phyloP scores from a whole-genome alignment of 2,329 filamentous ascomycete species.

The Colletotrichum neosansevieriae region DNA sequence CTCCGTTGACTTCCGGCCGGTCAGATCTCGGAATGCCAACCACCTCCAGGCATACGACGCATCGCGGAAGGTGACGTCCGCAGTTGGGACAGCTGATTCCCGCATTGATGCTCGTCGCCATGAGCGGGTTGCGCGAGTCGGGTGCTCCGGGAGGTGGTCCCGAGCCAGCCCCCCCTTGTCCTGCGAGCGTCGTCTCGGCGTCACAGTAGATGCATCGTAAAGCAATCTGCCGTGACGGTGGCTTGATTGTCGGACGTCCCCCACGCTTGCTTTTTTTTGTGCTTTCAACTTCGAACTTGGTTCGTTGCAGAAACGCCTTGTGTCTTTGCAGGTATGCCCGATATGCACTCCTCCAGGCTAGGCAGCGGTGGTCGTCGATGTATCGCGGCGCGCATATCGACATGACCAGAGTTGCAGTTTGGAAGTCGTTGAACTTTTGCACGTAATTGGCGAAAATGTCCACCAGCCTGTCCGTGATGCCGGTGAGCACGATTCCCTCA shows the following conservation, averaged over 20 bases:
- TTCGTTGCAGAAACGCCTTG: constrained; percentile 79
- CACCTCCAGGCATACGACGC: constrained; percentile 75
- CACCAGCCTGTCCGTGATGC: constrained; percentile 78
- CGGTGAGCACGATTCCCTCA: constrained; percentile 82
- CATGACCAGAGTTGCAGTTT: constrained; percentile 81
- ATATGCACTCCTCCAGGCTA: constrained; percentile 79
- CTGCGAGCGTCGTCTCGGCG: constrained; percentile 60
- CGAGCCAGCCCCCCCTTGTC: constrained; percentile 35
- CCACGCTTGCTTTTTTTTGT: constrained; percentile 76
- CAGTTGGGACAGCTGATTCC: constrained; percentile 76
- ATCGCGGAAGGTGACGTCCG: constrained; percentile 74
- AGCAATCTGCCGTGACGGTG: constrained; percentile 76
- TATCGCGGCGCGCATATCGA: constrained; percentile 81
- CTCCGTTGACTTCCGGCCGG: constrained; percentile 63
- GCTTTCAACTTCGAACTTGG: constrained; percentile 83
- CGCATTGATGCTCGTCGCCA: constrained; percentile 67
- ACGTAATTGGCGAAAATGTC: constrained; percentile 83
- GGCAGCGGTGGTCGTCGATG: constrained; percentile 80
- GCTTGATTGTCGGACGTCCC: constrained; percentile 72
- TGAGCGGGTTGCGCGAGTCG: constrained; percentile 66
- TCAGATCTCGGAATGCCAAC: constrained; percentile 74
- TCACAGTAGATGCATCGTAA: constrained; percentile 84
- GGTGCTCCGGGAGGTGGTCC: constrained; percentile 33
- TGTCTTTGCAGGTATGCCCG: constrained; percentile 79
- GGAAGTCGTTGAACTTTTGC: constrained; percentile 80